Conservation (phyloP, 23 red algal genomes). For the Gracilaria gracilis region DNA sequence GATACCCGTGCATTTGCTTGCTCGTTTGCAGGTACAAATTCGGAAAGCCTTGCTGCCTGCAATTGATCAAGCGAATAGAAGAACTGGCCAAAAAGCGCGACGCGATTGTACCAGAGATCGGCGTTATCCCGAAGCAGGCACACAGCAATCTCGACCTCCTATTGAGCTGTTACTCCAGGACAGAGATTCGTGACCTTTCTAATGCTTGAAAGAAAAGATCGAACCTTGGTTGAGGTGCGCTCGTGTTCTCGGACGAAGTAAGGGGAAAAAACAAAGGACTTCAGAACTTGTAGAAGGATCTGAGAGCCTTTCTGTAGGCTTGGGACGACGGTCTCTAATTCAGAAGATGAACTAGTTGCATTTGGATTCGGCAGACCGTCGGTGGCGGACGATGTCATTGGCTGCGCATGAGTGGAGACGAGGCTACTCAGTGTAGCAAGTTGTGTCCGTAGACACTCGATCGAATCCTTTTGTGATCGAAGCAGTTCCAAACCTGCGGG, state of each 20-base stretch:
- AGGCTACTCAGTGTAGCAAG: too few relatives aligned
- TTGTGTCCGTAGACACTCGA: too few relatives aligned
- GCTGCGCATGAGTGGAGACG: too few relatives aligned
- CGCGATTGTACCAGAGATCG: background rate
- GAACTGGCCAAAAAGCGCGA: background rate
- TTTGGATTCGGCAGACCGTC: too few relatives aligned
- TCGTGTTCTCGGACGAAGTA: background rate
- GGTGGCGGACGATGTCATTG: too few relatives aligned
- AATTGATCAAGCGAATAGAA: background rate
- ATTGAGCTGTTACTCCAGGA: background rate
- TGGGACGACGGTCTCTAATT: too few relatives aligned
- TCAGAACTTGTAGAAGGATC: background rate
- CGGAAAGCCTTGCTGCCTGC: background rate
- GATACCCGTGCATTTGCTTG: background rate
- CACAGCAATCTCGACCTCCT: background rate
- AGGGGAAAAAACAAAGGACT: background rate
- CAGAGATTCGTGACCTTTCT: background rate
- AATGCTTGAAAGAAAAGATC: constrained; percentile 3
- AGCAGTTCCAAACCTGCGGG: too few relatives aligned
- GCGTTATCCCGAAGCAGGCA: background rate
- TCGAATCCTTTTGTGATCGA: too few relatives aligned
- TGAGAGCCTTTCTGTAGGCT: background rate
- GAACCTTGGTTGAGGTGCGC: background rate
- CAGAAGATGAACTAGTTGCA: too few relatives aligned
- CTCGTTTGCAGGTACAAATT: constrained; percentile 2